Evolutionary conservation across 148 eudicot genomes (phyloP).

Genomic region (Nyssa sinensis): DNA sequence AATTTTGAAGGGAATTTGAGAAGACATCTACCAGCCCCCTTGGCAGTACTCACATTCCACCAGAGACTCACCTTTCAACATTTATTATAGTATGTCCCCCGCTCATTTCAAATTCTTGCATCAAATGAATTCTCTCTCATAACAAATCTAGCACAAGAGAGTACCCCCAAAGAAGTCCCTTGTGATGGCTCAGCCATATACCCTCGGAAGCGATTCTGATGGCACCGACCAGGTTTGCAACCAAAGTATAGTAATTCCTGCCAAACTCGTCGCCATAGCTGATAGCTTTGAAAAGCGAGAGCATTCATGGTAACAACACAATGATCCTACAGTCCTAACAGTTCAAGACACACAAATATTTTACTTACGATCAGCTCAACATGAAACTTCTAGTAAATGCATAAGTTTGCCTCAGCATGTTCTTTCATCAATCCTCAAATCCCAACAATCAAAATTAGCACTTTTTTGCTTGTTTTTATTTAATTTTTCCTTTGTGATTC

Average conservation of each 20-base stretch:
- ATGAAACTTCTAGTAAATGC: neutral
- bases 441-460: neutral
- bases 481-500: neutral
- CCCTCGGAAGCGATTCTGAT: constrained; percentile 21
- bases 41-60: constrained; percentile 13
- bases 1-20: constrained; percentile 3
- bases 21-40: constrained; percentile 24
- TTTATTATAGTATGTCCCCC: constrained; percentile 26
- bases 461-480: neutral
- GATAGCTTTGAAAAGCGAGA: constrained; percentile 48
- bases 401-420: neutral
- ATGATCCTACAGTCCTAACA: neutral
- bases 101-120: neutral
- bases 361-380: neutral
- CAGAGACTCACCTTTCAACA: constrained; percentile 24
- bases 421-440: neutral
- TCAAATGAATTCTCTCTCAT: neutral
- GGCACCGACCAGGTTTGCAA: constrained; percentile 16
- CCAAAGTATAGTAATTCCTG: constrained; percentile 34
- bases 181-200: constrained; percentile 20
- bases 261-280: constrained; percentile 16
- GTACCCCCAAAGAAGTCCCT: constrained; percentile 17
- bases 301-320: constrained; percentile 44
- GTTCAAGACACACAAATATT: neutral
- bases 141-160: neutral